Evolutionary conservation across 176 grass and related monocot genomes (phyloP).

Genomic region (Neostapfia colusana): DNA sequence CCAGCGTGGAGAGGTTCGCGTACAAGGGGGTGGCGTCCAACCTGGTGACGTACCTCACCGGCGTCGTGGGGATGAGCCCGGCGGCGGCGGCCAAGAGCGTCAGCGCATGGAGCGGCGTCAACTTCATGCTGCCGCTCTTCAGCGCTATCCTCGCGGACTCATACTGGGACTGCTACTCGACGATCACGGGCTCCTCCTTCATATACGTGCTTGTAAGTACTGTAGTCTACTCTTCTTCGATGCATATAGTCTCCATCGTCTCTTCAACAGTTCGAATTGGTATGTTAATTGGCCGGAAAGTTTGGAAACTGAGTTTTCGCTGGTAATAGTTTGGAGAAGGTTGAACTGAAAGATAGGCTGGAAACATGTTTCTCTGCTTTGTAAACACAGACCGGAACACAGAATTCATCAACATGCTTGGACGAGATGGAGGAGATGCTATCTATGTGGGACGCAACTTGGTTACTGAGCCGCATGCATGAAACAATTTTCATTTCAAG

Average conservation of each 20-base stretch:
- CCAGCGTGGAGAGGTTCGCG: constrained; percentile 76
- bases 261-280: too few species aligned
- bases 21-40: constrained; percentile 94
- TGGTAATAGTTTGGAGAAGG: too few species aligned
- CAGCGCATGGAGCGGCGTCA: constrained; percentile 76
- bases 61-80: constrained; percentile 76
- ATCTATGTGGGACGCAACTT: background rate
- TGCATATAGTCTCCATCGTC: background rate
- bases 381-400: background rate
- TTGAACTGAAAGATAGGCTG: background rate
- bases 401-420: background rate
- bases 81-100: constrained; percentile 77
- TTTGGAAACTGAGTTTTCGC: too few species aligned
- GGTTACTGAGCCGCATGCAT: background rate
- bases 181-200: constrained; percentile 65
- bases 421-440: background rate
- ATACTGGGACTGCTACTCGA: constrained; percentile 79
- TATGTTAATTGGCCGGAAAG: background rate
- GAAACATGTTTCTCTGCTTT: background rate
- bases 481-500: background rate
- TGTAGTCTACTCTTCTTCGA: background rate
- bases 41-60: constrained; percentile 80
- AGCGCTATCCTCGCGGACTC: constrained; percentile 73
- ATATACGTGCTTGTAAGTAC: constrained; percentile 71
- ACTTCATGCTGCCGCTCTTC: constrained; percentile 77